Conservation (phyloP, 305 asterid genomes). For the Nicotiana rustica region DNA sequence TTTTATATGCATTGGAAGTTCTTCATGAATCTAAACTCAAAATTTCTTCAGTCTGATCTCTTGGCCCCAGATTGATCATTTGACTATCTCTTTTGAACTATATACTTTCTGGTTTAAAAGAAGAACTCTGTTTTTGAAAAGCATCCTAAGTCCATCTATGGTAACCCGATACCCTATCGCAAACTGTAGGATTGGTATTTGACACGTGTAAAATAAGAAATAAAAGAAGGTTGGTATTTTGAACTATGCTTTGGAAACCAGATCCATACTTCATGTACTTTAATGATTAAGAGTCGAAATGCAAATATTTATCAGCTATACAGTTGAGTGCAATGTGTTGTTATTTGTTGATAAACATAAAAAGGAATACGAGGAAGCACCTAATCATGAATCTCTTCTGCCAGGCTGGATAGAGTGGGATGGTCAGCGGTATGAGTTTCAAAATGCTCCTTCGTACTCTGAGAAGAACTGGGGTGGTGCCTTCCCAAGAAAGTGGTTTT, state of each 20-base stretch:
- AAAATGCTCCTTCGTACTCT: constrained; percentile 94
- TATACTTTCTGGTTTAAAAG: constrained; percentile 24
- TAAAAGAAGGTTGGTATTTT: not conserved
- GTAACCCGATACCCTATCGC: not conserved
- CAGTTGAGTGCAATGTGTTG: not conserved
- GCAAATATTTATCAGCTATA: not conserved
- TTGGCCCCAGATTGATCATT: not conserved
- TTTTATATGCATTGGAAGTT: constrained; percentile 28
- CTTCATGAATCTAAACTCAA: not conserved
- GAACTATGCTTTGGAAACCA: not conserved
- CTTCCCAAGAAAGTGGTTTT: constrained; percentile 98
- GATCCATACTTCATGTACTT: constrained; percentile 20
- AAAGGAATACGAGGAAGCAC: constrained; percentile 25
- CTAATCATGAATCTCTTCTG: constrained; percentile 39
- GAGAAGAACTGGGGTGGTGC: constrained; percentile 98
- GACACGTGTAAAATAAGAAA: not conserved
- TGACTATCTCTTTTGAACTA: not conserved
- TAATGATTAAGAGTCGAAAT: not conserved
- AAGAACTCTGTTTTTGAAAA: not conserved
- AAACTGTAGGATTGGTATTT: constrained; percentile 16
- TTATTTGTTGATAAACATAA: not conserved
- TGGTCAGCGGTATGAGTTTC: constrained; percentile 81
- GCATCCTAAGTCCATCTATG: not conserved
- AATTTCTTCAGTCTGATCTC: constrained; percentile 4
- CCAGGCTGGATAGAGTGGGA: constrained; percentile 99